These are phyloP conservation scores for Alternaria tenuissima DNA, from an alignment of 2,329 filamentous ascomycete genomes.

Conservation along the genomic window DNA sequence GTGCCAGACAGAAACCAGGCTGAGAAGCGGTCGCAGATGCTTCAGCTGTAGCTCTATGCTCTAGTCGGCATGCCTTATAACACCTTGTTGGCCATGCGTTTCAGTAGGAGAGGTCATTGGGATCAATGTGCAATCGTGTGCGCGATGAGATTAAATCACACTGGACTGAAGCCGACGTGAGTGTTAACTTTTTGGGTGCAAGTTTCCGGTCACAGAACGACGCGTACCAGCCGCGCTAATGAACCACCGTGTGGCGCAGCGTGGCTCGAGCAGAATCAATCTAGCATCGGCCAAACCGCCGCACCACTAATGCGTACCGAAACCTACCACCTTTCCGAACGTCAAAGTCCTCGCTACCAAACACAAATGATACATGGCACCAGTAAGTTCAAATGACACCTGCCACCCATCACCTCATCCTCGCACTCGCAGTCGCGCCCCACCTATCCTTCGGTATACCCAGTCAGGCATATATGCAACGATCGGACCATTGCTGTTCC, in stretches of 20 bases:
- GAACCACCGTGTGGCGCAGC: not conserved
- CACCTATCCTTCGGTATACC: not conserved
- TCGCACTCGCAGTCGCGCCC: not conserved
- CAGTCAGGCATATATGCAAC: not conserved
- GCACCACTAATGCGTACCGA: not conserved
- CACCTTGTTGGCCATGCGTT: too few species aligned
- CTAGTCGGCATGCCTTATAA: too few species aligned
- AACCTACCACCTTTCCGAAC: not conserved
- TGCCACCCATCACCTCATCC: not conserved
- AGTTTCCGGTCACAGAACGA: fast-evolving
- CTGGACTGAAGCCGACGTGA: too few species aligned
- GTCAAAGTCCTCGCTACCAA: not conserved
- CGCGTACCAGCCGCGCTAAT: too few species aligned
- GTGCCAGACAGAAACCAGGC: too few species aligned
- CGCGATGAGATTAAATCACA: too few species aligned
- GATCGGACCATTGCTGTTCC: not conserved
- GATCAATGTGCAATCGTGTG: too few species aligned
- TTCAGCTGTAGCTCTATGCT: too few species aligned
- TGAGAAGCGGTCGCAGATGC: too few species aligned
- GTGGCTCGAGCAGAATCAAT: not conserved
- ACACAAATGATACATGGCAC: not conserved
- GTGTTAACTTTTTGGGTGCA: too few species aligned
- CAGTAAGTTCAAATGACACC: not conserved
- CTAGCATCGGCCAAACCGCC: too few species aligned
- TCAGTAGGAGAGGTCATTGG: too few species aligned